Percentiles rank a stretch among this genome's conserved stretches.
Conservation (phyloP, 495 filamentous ascomycete species). For the Baudoinia panamericana region DNA sequence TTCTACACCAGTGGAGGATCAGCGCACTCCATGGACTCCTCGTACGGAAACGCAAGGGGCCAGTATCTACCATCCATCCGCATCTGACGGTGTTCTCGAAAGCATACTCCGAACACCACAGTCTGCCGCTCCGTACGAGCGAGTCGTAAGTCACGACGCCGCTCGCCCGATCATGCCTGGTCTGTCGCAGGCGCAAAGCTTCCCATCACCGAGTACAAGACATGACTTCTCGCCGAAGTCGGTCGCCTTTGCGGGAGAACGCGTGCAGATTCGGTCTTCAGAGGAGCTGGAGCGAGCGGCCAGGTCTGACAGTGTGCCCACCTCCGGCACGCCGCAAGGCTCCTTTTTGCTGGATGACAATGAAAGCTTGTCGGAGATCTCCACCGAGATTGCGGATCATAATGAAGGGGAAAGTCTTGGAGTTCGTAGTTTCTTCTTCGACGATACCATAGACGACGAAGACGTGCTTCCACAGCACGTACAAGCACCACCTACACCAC, state of each 20-base stretch:
- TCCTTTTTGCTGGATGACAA: constrained; percentile 57
- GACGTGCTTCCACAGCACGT: constrained; percentile 43
- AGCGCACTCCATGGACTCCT: constrained; percentile 10
- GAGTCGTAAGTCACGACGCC: not conserved
- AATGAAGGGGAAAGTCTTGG: constrained; percentile 27
- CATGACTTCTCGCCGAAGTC: not conserved
- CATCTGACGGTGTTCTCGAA: constrained; percentile 3
- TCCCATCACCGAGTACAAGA: too few species aligned
- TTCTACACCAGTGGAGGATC: not conserved
- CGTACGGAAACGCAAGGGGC: constrained; percentile 24
- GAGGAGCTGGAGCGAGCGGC: constrained; percentile 6
- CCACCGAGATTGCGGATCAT: constrained; percentile 50
- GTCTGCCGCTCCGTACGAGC: not conserved
- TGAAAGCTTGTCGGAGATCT: constrained; percentile 62
- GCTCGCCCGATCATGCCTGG: constrained; percentile 1
- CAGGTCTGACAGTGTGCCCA: constrained; percentile 23
- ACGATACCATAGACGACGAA: constrained; percentile 27
- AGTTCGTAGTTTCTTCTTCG: constrained; percentile 32
- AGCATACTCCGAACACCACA: not conserved
- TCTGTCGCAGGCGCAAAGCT: too few species aligned
- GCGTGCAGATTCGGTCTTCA: not conserved
- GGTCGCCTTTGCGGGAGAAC: not conserved
- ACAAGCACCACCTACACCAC: constrained; percentile 52
- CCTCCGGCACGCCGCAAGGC: constrained; percentile 29
- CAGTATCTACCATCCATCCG: constrained; percentile 25